Evolutionary conservation across 371 early-diverging fungal species (phyloP).

Genomic region (Saksenaea oblongispora): DNA sequence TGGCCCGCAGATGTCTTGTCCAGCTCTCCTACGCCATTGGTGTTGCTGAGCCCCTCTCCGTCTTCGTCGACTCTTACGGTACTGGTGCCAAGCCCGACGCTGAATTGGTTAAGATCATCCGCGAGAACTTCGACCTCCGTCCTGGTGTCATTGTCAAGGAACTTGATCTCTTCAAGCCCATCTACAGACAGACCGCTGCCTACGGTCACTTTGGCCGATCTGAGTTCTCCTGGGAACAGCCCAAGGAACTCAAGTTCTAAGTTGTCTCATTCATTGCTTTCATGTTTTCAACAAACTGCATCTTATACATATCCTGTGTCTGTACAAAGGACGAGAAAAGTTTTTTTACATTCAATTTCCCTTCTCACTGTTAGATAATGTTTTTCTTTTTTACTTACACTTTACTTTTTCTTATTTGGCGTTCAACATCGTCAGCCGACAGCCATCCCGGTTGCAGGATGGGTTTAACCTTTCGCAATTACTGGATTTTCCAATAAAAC

Average conservation of each 20-base stretch:
- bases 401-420: slow-evolving; percentile 17
- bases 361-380: slow-evolving; percentile 30
- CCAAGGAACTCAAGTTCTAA: slow-evolving; percentile 86
- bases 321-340: slow-evolving; percentile 6
- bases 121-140: slow-evolving; percentile 98
- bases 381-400: slow-evolving; percentile 17
- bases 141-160: slow-evolving; percentile 98
- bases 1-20: slow-evolving; percentile 94
- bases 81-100: slow-evolving; percentile 88
- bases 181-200: slow-evolving; percentile 96
- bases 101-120: slow-evolving; percentile 92
- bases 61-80: slow-evolving; percentile 98
- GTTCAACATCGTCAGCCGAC: slow-evolving; percentile 45
- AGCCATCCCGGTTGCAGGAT: slow-evolving; percentile 45
- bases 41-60: slow-evolving; percentile 97
- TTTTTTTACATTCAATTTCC: slow-evolving; percentile 9
- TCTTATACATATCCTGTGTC: slow-evolving; percentile 10
- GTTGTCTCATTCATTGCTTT: slow-evolving; percentile 8
- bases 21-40: slow-evolving; percentile 99
- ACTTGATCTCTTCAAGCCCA: slow-evolving; percentile 96
- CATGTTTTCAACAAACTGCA: slow-evolving; percentile 52
- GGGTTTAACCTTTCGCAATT: slow-evolving; percentile 12
- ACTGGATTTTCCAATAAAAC: slow-evolving; percentile 3
- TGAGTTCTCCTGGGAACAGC: slow-evolving; percentile 97
- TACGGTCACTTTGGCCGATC: slow-evolving; percentile 99